Evolutionary conservation across 495 filamentous ascomycete genomes (phyloP).

Genomic region (Neurospora sp.): DNA sequence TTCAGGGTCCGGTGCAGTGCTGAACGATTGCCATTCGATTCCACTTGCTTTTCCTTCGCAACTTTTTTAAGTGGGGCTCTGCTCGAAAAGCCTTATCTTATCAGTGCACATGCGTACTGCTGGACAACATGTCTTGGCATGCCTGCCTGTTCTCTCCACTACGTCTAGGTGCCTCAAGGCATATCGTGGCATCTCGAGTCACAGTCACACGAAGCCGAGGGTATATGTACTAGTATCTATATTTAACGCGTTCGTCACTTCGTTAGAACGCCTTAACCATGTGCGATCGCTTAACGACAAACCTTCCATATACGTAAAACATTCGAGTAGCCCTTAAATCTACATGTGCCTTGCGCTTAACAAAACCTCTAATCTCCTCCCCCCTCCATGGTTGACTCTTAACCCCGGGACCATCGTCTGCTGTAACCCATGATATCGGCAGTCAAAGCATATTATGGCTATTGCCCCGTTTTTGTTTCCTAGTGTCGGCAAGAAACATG

Average conservation of each 20-base stretch:
- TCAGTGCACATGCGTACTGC: not conserved
- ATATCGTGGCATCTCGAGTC: not conserved
- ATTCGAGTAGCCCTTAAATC: not conserved
- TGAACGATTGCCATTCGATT: constrained; percentile 3
- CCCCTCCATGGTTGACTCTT: not conserved
- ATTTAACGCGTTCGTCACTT: not conserved
- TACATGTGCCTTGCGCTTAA: not conserved
- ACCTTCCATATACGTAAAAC: not conserved
- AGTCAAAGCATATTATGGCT: not conserved
- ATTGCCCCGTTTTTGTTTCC: not conserved
- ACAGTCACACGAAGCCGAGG: not conserved
- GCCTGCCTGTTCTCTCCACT: not conserved
- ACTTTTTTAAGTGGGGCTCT: constrained; percentile 13
- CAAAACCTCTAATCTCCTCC: not conserved
- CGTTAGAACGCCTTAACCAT: not conserved
- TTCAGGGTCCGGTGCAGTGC: constrained; percentile 3
- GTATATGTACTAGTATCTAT: not conserved
- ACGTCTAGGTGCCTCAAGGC: not conserved
- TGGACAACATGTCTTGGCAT: not conserved
- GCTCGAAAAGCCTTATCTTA: constrained; percentile 13
- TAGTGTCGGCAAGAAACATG: not conserved
- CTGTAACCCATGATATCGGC: not conserved
- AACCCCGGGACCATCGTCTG: not conserved
- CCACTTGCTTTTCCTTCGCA: not conserved
- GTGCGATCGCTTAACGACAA: not conserved